Base-by-base conservation (phyloP, 495 filamentous ascomycete genomes). In the Mytilinidion resinicola region DNA sequence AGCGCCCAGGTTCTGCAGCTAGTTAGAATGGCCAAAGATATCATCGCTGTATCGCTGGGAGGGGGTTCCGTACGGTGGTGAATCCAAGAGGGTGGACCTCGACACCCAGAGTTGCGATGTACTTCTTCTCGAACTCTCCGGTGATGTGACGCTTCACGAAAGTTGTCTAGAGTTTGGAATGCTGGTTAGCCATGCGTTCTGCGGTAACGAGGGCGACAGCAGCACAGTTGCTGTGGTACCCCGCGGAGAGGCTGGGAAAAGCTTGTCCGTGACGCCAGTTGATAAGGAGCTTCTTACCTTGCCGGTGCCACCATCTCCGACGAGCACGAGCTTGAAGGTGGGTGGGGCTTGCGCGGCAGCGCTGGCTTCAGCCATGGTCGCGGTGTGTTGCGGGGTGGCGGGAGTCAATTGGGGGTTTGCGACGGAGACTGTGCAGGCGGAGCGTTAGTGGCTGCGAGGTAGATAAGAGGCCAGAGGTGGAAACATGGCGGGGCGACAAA, bases 51-150 rank as follows among this genome's bases (percentile, higher is more conserved):
- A 38, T 17, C 14, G 25, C 37, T 15, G 30, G 25, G 41, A 7
- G 37, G 21, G 51, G 50, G 9, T 19, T 47, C 35, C 87, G 77
- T 88, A 95, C 89, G 69, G 91, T 96, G 68, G 83, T 89, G 83
- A 96, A 96, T 67, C 81, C 85, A 60, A 95, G 86, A 72, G 91
- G 89, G 78, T 99, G 95, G 65, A 99, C 95, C 74, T 99, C 95
- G 67, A 99, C 95, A 87, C 95, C 95, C 57, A 99, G 86, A 56
- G 95, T 99, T 62, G 95, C 95, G 74, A 99, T 96, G 77, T 99
- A 99, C 80, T 97, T 99, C 86, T 99, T 99, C 83, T 99, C 95
- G 73, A 99, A 99, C 74, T 99, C 95, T 64, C 95, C 95, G 72
- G 95, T 97, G 81, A 97, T 79, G 76, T 99, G 95, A 69, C 95